Base-by-base conservation (phyloP, 2,329 filamentous ascomycete species). In the Penicillium brevicompactum region DNA sequence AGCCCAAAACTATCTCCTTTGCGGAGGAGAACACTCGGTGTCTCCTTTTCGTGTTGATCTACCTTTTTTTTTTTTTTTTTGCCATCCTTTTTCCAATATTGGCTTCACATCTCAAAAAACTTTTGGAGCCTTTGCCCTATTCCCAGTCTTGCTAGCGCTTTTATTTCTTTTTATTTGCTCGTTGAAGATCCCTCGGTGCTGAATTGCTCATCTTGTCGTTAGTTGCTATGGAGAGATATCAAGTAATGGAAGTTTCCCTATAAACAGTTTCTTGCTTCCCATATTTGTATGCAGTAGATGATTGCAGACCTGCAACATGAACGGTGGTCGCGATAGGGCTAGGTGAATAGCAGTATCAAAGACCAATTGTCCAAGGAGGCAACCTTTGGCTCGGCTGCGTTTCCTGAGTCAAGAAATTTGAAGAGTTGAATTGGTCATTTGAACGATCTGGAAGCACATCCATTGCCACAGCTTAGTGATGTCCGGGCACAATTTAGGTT, bases 71-170 rank as follows among this genome's bases (percentile, higher is more conserved):
- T 49, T 41, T 43, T 27, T 43, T 24, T 31, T 14, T 31, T 51
- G 48, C 44, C 48, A 43, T 52, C 53, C 40, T 41, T 44, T 44
- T 32, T 51, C 41, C 30, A 49, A 16, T 49, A 21, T 49, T 49
- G 46, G 46, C 46, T 34, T 16, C 22, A 22, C 32, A 46, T 40
- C 49, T 21, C 42, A 34, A 30, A 43, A 30, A 53, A 13, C 46
- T 59, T 18, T 18, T 53, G 22, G 53, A 61, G 53, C 56, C 38
- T 60, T 54, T 59, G 45, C 63, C 57, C 62, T 64, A 66, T 64
- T 62, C 60, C 60, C 62, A 64, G 56, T 51, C 51, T 50, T 59
- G 18, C 34, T 55, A 59, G 59, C 57, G 54, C 55, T 50, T 42
- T 52, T 47, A 10, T 49, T 49, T 46, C n/a, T 10, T 43, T 27